These are phyloP conservation scores for Solanum sitiens DNA, from an alignment of 257 asterid species.

Conservation along the genomic window DNA sequence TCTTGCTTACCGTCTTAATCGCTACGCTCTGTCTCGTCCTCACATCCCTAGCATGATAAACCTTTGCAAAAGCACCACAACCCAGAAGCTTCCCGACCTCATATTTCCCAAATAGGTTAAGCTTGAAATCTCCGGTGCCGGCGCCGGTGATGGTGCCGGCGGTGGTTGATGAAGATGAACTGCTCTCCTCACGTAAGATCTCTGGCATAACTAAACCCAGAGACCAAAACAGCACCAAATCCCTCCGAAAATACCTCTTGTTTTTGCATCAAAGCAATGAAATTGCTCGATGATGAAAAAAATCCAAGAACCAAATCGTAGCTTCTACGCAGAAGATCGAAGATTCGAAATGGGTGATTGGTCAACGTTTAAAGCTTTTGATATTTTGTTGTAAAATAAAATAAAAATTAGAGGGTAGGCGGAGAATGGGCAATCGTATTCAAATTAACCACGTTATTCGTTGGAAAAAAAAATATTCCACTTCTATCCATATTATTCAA, in stretches of 20 bases:
- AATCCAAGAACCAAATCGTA: not conserved
- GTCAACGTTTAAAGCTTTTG: not conserved
- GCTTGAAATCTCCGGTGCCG: not conserved
- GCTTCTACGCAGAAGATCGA: not conserved
- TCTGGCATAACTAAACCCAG: not conserved
- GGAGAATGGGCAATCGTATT: not conserved
- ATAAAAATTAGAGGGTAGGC: not conserved
- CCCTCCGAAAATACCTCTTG: not conserved
- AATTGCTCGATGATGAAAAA: not conserved
- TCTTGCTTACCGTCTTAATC: not conserved
- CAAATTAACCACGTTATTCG: not conserved
- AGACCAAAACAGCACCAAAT: not conserved
- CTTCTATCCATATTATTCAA: too few species aligned
- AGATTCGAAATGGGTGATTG: not conserved
- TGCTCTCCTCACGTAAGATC: not conserved
- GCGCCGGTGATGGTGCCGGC: not conserved
- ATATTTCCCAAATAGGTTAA: not conserved
- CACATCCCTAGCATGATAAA: not conserved
- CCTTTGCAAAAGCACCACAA: conserved; percentile 2
- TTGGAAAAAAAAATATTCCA: not conserved
- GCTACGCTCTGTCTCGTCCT: not conserved
- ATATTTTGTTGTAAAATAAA: not conserved
- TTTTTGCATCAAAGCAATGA: not conserved
- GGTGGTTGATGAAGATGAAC: not conserved
- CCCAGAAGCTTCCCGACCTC: not conserved